Percentiles rank a stretch among this genome's conserved stretches.
These are phyloP conservation scores for Rhododendron simsii DNA, from an alignment of 148 eudicot genomes.

Conservation along the genomic window DNA sequence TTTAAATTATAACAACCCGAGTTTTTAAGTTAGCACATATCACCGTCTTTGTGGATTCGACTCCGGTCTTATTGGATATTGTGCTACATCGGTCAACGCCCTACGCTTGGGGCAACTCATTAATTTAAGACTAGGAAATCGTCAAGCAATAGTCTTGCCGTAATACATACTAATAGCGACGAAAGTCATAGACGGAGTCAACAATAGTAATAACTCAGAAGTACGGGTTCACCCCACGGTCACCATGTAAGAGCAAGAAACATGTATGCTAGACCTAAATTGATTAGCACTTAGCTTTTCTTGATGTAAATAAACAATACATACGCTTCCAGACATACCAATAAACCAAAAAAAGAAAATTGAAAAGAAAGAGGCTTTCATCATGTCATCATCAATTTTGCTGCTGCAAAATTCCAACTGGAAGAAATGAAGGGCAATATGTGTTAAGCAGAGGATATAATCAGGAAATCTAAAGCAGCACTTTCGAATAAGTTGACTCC, in stretches of 20 bases:
- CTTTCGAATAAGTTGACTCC: neutral
- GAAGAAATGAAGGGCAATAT: neutral
- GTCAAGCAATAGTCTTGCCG: neutral
- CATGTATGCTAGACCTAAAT: neutral
- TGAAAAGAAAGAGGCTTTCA: neutral
- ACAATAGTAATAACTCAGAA: neutral
- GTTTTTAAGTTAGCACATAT: too few relatives aligned
- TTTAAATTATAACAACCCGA: too few relatives aligned
- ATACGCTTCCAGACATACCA: neutral
- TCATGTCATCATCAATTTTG: neutral
- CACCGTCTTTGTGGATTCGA: too few relatives aligned
- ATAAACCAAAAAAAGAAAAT: neutral
- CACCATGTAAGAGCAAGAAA: neutral
- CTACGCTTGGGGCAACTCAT: too few relatives aligned
- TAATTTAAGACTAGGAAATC: too few relatives aligned
- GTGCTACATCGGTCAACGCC: too few relatives aligned
- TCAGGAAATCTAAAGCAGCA: neutral
- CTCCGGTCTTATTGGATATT: too few relatives aligned
- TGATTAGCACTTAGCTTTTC: neutral
- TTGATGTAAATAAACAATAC: neutral
- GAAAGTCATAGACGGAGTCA: neutral
- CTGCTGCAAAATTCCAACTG: neutral
- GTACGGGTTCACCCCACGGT: neutral
- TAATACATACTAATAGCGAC: neutral
- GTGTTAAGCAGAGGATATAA: neutral